phyloP scores from a whole-genome alignment of 164 flowering plant genomes.

The Akebia trifoliata region DNA sequence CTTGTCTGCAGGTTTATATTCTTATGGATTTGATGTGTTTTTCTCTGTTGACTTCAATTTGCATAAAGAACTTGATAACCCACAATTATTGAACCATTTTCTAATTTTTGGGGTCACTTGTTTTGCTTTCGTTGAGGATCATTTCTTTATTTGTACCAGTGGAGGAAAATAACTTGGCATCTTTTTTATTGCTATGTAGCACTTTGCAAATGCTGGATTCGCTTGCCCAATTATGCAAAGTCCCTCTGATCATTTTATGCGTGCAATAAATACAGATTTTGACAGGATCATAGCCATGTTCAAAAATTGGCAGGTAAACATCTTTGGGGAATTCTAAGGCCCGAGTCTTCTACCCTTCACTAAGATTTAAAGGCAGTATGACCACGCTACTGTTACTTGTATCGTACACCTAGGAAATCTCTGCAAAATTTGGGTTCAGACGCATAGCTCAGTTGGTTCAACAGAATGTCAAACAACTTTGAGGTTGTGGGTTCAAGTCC shows the following conservation, averaged over 20 bases:
- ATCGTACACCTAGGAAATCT: background rate
- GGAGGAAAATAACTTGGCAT: constrained; percentile 2
- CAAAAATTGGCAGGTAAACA: constrained; percentile 92
- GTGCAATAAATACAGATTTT: constrained; percentile 96
- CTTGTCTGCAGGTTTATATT: constrained; percentile 84
- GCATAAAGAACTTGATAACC: background rate
- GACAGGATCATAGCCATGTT: constrained; percentile 98
- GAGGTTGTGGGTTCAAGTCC: no score
- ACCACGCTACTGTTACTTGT: background rate
- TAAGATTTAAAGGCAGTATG: background rate
- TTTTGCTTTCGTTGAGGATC: background rate
- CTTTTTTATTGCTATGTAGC: constrained; percentile 44
- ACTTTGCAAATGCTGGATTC: constrained; percentile 99
- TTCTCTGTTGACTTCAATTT: background rate
- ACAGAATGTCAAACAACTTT: no score
- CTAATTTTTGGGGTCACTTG: background rate
- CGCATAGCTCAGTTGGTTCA: background rate
- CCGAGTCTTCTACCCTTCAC: background rate
- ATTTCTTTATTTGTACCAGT: background rate
- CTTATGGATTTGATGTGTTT: background rate
- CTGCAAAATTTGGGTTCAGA: background rate
- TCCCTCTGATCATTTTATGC: constrained; percentile 98
- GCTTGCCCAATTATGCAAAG: constrained; percentile 99
- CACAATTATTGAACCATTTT: background rate
- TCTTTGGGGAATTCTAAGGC: background rate